Percentiles rank a stretch among this genome's conserved stretches.
phyloP scores from a whole-genome alignment of 2,329 filamentous ascomycete genomes.

The Exserohilum turcica region DNA sequence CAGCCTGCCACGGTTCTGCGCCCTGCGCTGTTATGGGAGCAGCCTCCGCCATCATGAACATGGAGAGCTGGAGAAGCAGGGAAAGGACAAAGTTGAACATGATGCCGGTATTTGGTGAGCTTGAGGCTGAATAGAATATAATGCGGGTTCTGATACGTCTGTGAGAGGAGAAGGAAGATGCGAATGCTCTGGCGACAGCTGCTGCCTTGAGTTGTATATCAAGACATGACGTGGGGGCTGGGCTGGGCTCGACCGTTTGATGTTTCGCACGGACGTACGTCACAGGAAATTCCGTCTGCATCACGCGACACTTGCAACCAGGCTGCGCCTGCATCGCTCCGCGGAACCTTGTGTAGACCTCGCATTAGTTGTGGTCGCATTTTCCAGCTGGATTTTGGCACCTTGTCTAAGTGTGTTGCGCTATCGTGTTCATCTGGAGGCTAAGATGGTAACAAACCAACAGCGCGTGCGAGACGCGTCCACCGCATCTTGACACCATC shows the following conservation, averaged over 20 bases:
- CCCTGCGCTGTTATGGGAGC: constrained; percentile 50
- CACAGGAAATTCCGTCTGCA: constrained; percentile 11
- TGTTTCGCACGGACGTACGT: constrained; percentile 18
- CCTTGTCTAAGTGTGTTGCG: not conserved
- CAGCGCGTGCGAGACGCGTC: not conserved
- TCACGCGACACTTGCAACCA: constrained; percentile 7
- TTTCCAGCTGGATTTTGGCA: not conserved
- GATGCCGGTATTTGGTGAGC: constrained; percentile 10
- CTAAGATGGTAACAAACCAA: not conserved
- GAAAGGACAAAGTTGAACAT: constrained; percentile 46
- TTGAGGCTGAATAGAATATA: not conserved
- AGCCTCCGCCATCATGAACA: constrained; percentile 57
- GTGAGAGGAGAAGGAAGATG: too few species aligned
- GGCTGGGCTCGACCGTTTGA: constrained; percentile 15
- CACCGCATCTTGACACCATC: not conserved
- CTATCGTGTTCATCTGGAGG: not conserved
- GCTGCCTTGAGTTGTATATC: constrained; percentile 22
- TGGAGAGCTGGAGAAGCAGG: constrained; percentile 60
- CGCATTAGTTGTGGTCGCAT: not conserved
- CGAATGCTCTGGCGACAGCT: not conserved
- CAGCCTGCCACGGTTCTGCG: constrained; percentile 61
- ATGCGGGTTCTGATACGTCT: not conserved
- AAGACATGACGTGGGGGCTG: constrained; percentile 12
- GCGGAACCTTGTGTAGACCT: not conserved
- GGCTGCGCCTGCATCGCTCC: constrained; percentile 4